Percentiles rank a stretch among this genome's conserved stretches.
Evolutionary conservation across 177 flowering plant species (phyloP).

Genomic region (Telopea speciosissima): DNA sequence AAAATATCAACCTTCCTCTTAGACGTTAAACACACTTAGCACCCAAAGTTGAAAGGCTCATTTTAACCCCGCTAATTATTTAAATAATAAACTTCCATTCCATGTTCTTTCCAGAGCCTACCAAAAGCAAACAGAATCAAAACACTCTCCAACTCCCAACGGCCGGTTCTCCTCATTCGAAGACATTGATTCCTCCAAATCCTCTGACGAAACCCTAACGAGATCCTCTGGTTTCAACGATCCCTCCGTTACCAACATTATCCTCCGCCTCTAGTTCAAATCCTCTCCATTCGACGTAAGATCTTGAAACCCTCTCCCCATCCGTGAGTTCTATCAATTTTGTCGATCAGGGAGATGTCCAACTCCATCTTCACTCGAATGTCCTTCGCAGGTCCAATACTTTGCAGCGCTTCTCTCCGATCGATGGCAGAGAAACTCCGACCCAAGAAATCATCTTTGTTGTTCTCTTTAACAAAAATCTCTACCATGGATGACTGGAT

Average conservation of each 20-base stretch:
- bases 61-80: too few species aligned
- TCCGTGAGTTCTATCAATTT: slow-evolving; percentile 7
- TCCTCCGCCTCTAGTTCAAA: slow-evolving; percentile 54
- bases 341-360: slow-evolving; percentile 20
- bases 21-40: too few species aligned
- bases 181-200: slow-evolving; percentile 19
- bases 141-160: too few species aligned
- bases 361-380: slow-evolving; percentile 61
- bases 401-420: slow-evolving; percentile 74
- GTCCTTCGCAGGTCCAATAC: slow-evolving; percentile 55
- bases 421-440: slow-evolving; percentile 49
- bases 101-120: too few species aligned
- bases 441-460: slow-evolving; percentile 25
- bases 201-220: slow-evolving; percentile 21
- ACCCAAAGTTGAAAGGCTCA: too few species aligned
- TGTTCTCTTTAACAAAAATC: slow-evolving; percentile 23
- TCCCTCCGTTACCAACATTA: slow-evolving; percentile 55
- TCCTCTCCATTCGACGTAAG: slow-evolving; percentile 22
- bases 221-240: slow-evolving; percentile 50
- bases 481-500: slow-evolving; percentile 30
- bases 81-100: too few species aligned
- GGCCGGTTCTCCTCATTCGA: slow-evolving; percentile 29
- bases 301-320: slow-evolving; percentile 11
- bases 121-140: too few species aligned
- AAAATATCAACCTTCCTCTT: too few species aligned